Conservation (phyloP, 2,329 filamentous ascomycete species). For the Cladorrhinum sp. region DNA sequence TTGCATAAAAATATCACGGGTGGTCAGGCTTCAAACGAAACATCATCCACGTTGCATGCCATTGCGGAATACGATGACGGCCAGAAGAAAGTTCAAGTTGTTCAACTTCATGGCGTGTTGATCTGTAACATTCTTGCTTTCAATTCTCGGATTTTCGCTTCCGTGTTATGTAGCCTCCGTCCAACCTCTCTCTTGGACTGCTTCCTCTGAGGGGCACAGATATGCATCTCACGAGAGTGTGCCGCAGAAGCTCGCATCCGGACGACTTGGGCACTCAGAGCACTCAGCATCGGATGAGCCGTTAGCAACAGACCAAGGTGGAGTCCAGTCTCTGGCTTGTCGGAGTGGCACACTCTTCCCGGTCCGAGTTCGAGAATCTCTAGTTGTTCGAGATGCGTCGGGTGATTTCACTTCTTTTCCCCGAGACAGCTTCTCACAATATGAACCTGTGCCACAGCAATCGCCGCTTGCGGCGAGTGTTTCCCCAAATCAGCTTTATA, state of each 20-base stretch:
- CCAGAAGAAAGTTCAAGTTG: background rate
- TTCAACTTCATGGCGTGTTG: background rate
- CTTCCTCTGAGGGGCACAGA: slow-evolving; percentile 5
- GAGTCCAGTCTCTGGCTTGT: background rate
- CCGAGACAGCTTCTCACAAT: slow-evolving; percentile 13
- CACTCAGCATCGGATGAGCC: slow-evolving; percentile 8
- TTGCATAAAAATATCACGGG: background rate
- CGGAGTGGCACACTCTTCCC: background rate
- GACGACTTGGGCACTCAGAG: background rate
- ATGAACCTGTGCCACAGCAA: slow-evolving; percentile 7
- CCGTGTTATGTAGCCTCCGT: background rate
- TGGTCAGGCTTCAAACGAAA: background rate
- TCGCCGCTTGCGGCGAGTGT: slow-evolving; percentile 5
- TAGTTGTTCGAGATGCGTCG: background rate
- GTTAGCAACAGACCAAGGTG: background rate
- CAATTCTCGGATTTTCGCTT: background rate
- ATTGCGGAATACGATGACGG: background rate
- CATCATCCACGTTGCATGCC: background rate
- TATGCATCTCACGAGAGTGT: background rate
- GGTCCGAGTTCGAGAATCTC: background rate
- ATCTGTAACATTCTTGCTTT: background rate
- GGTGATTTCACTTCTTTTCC: background rate
- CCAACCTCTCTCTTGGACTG: background rate
- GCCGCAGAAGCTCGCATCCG: background rate
- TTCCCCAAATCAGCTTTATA: background rate